phyloP scores from a whole-genome alignment of 78 protist species.

The Cyanophora paradoxa region DNA sequence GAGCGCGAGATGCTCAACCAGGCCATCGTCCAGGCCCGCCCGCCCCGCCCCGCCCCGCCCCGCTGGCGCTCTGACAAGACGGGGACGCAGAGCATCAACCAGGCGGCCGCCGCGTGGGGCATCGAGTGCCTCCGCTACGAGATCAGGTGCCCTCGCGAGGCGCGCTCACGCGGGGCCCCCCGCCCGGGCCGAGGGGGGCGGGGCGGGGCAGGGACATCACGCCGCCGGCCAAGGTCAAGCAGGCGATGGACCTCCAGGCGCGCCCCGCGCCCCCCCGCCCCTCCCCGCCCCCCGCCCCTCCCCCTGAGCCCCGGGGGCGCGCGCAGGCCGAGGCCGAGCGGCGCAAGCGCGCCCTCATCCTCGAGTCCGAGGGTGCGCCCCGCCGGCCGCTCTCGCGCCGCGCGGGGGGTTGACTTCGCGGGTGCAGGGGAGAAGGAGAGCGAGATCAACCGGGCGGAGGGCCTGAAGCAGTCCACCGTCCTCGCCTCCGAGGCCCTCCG shows the following conservation, averaged over 20 bases:
- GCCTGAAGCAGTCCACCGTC: constrained; percentile 15
- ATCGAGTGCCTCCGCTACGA: constrained; percentile 58
- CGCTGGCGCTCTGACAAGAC: too few species aligned
- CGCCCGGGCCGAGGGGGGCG: too few species aligned
- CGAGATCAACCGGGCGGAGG: constrained; percentile 52
- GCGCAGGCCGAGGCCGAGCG: constrained; percentile 76
- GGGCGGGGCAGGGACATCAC: constrained; percentile 56
- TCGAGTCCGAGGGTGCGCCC: constrained; percentile 64
- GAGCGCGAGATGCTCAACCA: constrained; percentile 51
- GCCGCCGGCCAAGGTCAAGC: constrained; percentile 37
- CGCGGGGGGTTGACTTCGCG: not conserved
- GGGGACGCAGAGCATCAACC: constrained; percentile 12
- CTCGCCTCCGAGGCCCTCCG: constrained; percentile 45
- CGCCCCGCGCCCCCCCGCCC: too few species aligned
- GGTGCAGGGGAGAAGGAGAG: too few species aligned
- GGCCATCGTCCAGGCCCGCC: too few species aligned
- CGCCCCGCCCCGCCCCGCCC: too few species aligned
- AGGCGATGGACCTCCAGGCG: constrained; percentile 70
- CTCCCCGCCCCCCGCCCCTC: too few species aligned
- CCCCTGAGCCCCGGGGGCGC: too few species aligned
- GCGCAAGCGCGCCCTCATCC: constrained; percentile 55
- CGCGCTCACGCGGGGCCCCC: too few species aligned
- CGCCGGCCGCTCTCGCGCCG: not conserved
- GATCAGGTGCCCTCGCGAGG: too few species aligned
- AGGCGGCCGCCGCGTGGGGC: constrained; percentile 56